phyloP scores from a whole-genome alignment of 371 early-diverging fungal genomes.

The Mortierella polycephala region DNA sequence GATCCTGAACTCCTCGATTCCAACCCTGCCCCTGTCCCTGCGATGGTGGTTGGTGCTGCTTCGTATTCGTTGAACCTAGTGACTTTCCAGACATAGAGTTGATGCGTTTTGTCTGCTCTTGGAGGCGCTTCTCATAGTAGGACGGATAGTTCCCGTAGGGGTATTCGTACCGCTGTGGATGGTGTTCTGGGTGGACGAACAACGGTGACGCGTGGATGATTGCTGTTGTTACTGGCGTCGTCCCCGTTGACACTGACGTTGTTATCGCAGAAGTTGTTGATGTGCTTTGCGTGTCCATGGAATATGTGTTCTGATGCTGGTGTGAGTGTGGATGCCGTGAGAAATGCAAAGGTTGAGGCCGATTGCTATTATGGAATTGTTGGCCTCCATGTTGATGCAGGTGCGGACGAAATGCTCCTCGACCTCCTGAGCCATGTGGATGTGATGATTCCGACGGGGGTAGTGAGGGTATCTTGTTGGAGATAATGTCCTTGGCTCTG shows the following conservation, averaged over 20 bases:
- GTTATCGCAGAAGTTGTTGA: neutral
- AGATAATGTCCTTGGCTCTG: slow-evolving; percentile 20
- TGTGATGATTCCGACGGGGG: neutral
- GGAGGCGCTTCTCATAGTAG: slow-evolving; percentile 35
- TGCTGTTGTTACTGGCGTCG: neutral
- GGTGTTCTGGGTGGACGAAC: slow-evolving; percentile 9
- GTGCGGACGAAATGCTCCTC: neutral
- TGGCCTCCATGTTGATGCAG: too few relatives aligned
- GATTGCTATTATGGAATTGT: too few relatives aligned
- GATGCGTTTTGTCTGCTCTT: slow-evolving; percentile 17
- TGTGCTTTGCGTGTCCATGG: too few relatives aligned
- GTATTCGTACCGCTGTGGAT: slow-evolving; percentile 12
- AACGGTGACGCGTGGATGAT: slow-evolving; percentile 21
- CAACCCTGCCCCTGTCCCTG: neutral
- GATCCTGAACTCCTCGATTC: too few relatives aligned
- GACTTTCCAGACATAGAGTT: neutral
- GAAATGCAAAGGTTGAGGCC: too few relatives aligned
- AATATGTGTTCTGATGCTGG: too few relatives aligned
- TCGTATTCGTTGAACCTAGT: too few relatives aligned
- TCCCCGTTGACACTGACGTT: neutral
- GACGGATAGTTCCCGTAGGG: slow-evolving; percentile 50
- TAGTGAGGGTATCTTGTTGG: neutral
- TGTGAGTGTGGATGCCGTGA: too few relatives aligned
- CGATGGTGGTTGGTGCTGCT: neutral
- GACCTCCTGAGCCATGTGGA: neutral